These are phyloP conservation scores for Coffea humblotiana DNA, from an alignment of 305 asterid species.

Conservation along the genomic window DNA sequence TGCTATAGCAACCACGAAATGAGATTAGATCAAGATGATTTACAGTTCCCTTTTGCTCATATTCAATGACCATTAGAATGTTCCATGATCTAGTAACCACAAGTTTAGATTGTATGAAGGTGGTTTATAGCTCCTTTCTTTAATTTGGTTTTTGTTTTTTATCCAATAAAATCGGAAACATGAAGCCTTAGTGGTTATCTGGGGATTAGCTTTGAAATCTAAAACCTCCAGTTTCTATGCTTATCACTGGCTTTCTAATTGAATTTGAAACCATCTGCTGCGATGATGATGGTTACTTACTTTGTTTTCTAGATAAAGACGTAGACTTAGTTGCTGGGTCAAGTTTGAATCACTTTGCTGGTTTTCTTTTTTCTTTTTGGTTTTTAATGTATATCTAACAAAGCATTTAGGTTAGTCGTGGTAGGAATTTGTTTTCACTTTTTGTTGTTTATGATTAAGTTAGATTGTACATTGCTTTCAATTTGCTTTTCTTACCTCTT, in stretches of 20 bases:
- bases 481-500: neutral
- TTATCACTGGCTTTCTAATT: neutral
- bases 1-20: neutral
- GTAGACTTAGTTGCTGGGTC: neutral
- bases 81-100: neutral
- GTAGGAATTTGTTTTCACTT: neutral
- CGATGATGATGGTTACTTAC: neutral
- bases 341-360: neutral
- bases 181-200: neutral
- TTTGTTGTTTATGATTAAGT: neutral
- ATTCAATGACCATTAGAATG: neutral
- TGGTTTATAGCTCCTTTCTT: neutral
- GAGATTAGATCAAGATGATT: neutral
- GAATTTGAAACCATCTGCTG: neutral
- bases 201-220: neutral
- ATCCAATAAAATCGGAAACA: neutral
- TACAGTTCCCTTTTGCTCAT: neutral
- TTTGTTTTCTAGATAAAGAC: neutral
- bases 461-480: neutral
- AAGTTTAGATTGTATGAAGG: neutral
- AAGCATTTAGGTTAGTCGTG: neutral
- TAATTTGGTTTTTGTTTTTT: neutral
- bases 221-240: neutral
- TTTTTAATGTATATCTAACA: neutral
- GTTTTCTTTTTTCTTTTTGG: no score